These are phyloP conservation scores for Globisporangium paroecandrum DNA, from an alignment of 352 stramenopile genomes.

Conservation along the genomic window DNA sequence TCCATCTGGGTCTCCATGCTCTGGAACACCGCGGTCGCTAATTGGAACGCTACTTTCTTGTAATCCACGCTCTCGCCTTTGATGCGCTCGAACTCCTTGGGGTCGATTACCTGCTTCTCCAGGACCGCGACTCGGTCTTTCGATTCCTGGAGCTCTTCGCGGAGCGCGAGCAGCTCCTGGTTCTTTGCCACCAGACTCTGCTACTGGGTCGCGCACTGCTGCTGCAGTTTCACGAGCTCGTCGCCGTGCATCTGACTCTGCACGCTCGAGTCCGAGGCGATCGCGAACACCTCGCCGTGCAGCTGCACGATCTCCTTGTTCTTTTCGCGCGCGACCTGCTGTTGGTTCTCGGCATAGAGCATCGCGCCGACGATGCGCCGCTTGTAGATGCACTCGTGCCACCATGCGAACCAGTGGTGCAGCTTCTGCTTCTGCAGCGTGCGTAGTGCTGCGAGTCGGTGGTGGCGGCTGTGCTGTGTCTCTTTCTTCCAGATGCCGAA, in stretches of 20 bases:
- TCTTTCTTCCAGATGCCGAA: conserved; percentile 58
- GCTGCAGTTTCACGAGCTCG: conserved; percentile 31
- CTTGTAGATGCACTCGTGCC: conserved; percentile 57
- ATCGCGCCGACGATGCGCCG: conserved; percentile 67
- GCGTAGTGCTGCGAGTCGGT: conserved; percentile 17
- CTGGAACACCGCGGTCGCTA: conserved; percentile 40
- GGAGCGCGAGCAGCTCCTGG: conserved; percentile 49
- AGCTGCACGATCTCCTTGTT: conserved; percentile 44
- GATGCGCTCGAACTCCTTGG: conserved; percentile 53
- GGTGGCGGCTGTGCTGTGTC: conserved; percentile 28
- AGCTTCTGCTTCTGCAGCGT: conserved; percentile 27
- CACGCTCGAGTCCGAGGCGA: conserved; percentile 29
- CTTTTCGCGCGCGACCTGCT: conserved; percentile 40
- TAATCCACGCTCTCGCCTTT: conserved; percentile 54
- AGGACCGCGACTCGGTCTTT: conserved; percentile 30
- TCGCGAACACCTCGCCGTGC: conserved; percentile 60
- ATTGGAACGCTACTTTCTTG: conserved; percentile 70
- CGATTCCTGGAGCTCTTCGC: conserved; percentile 39
- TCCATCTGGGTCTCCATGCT: conserved; percentile 61
- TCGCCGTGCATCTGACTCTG: conserved; percentile 41
- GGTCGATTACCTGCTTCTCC: conserved; percentile 49
- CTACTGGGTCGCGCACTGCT: conserved; percentile 30
- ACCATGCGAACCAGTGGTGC: conserved; percentile 39
- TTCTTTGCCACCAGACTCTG: conserved; percentile 37
- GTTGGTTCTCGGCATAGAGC: conserved; percentile 62